Base-by-base conservation (phyloP, 495 filamentous ascomycete species). In the Xylaria longipes region DNA sequence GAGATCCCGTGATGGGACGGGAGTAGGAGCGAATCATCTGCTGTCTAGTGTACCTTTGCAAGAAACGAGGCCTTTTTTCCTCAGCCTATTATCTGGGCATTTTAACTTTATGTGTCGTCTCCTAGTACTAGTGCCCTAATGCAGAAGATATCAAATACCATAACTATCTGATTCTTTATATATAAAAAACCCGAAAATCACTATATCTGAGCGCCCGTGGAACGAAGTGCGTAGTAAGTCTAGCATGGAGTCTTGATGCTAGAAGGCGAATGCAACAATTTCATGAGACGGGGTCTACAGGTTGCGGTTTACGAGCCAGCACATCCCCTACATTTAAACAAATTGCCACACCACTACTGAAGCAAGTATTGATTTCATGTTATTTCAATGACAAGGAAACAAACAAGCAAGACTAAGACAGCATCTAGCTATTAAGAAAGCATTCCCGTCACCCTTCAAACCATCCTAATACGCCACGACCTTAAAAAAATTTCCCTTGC, bases 91-190 rank as follows among this genome's bases (percentile, higher is more conserved):
- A 69, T 68, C 68, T 71, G 73, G 73, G 72, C 75, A 73, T 71
- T 75, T 75, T 76, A 76, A 79, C 81, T 81, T 77, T 75, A 73
- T 71, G 71, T 74, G 69, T 77, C 79, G 76, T 82, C 80, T 81
- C 74, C 76, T 78, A 83, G 76, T 84, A 82, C 72, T 86, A 85
- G 77, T 83, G 82, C 80, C 79, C 82, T 87, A 86, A 87, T 86
- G 80, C 83, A 84, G 81, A 86, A 84, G 81, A 86, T 85, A 86
- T 85, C 84, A 84, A 84, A 82, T 70, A 63, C 37, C 46, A 70
- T 14, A 54, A 22, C 45, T 75, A 74, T 74, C 77, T 77, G 74
- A 78, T 75, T 54, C 67, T 65, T n/a, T n/a, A n/a, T n/a, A n/a
- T n/a, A n/a, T 69, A 72, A 50, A 62, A 33, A 31, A 29, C n/a